Evolutionary conservation across 257 asterid genomes (phyloP).

Genomic region (Parsonsia alboflavescens): DNA sequence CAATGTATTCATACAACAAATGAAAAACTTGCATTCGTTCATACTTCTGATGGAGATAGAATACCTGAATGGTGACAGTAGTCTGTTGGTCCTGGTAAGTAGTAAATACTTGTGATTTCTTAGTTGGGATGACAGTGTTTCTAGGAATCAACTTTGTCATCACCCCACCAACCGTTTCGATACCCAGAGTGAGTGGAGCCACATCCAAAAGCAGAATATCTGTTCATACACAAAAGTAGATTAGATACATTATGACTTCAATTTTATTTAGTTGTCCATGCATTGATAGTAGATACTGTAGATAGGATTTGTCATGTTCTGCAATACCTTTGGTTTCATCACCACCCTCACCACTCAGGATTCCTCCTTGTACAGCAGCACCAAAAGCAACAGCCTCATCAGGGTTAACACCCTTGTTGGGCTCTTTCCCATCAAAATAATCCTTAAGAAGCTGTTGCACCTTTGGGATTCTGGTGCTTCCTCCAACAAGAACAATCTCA

Average conservation of each 20-base stretch:
- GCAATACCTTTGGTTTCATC: slow-evolving; percentile 84
- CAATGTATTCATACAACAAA: background rate
- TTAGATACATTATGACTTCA: background rate
- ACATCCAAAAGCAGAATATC: slow-evolving; percentile 94
- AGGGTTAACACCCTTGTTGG: slow-evolving; percentile 94
- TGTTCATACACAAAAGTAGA: slow-evolving; percentile 20
- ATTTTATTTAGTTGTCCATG: background rate
- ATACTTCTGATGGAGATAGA: background rate
- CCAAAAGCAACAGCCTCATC: slow-evolving; percentile 98
- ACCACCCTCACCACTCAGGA: slow-evolving; percentile 95
- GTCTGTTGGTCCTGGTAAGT: slow-evolving; percentile 99
- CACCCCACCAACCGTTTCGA: slow-evolving; percentile 97
- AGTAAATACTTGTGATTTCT: slow-evolving; percentile 92
- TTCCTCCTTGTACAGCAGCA: slow-evolving; percentile 97
- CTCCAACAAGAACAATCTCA: slow-evolving; percentile 95
- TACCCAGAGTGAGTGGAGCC: slow-evolving; percentile 92
- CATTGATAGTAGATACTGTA: background rate
- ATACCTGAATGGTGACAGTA: slow-evolving; percentile 83
- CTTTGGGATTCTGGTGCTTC: slow-evolving; percentile 96
- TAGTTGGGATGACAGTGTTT: slow-evolving; percentile 91
- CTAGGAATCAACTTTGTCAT: slow-evolving; percentile 99
- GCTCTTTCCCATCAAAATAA: slow-evolving; percentile 88
- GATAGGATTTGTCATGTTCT: background rate
- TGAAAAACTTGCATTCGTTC: background rate
- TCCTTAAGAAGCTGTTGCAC: slow-evolving; percentile 86